Percentiles rank a stretch among this genome's conserved stretches.
Evolutionary conservation across 805 yeast genomes (phyloP).

Genomic region (Wickerhamomyces subpelliculosus): DNA sequence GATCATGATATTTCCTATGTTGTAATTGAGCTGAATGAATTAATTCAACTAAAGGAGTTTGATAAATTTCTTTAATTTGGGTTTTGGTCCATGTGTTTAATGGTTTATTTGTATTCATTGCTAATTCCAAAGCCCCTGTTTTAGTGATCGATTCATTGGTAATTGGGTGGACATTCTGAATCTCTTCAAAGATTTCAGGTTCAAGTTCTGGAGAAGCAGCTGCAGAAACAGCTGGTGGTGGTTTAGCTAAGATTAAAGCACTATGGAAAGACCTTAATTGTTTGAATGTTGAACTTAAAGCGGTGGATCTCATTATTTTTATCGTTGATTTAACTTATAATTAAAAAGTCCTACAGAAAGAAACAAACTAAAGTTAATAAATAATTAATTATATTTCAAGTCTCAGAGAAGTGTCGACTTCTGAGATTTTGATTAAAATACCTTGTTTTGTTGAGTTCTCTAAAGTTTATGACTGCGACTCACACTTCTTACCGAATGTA

Average conservation of each 20-base stretch:
- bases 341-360: not conserved
- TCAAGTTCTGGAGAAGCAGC: not conserved
- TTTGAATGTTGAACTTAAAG: not conserved
- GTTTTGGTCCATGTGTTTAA: slow-evolving; percentile 47
- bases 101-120: slow-evolving; percentile 1
- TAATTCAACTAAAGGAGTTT: slow-evolving; percentile 60
- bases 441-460: too few species aligned
- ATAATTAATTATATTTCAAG: too few species aligned
- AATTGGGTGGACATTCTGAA: too few species aligned
- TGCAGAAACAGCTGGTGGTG: not conserved
- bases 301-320: not conserved
- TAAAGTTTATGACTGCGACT: too few species aligned
- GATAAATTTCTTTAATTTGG: slow-evolving; percentile 53
- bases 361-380: too few species aligned
- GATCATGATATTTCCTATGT: slow-evolving; percentile 63
- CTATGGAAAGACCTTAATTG: not conserved
- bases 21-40: slow-evolving; percentile 54
- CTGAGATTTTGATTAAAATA: too few species aligned
- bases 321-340: not conserved
- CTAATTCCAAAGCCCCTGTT: not conserved
- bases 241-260: not conserved
- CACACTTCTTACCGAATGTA: too few species aligned
- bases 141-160: too few species aligned
- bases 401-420: too few species aligned
- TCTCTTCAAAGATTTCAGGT: not conserved